Conservation (phyloP, 2,329 filamentous ascomycete species). For the Penicillium sp. region DNA sequence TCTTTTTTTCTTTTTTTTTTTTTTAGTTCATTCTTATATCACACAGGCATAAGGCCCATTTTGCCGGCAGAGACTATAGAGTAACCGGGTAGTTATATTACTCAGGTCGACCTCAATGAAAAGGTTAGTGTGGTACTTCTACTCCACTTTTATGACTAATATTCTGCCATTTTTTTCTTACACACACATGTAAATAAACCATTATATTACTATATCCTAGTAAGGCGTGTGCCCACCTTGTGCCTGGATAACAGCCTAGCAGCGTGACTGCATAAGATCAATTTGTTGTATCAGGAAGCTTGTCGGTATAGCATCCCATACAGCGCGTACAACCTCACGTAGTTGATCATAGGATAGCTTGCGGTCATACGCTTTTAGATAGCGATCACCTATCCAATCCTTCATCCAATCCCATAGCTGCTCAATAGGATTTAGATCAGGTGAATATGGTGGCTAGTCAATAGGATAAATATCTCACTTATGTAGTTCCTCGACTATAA, state of each 20-base stretch:
- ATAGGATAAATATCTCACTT: not conserved
- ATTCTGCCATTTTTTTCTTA: too few relatives aligned
- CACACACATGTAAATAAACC: too few relatives aligned
- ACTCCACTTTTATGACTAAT: not conserved
- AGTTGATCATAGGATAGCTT: constrained; percentile 9
- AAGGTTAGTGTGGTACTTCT: not conserved
- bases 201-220: not conserved
- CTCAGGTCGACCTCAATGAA: not conserved
- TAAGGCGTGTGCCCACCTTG: not conserved
- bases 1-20: too few relatives aligned
- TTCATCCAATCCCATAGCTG: constrained; percentile 15
- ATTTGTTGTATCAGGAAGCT: constrained; percentile 3
- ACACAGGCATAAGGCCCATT: too few relatives aligned
- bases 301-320: constrained; percentile 6
- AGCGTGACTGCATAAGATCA: constrained; percentile 7
- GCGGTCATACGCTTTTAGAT: not conserved
- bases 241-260: constrained; percentile 11
- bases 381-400: constrained; percentile 7
- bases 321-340: not conserved
- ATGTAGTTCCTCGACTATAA: not conserved
- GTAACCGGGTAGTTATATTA: too few relatives aligned
- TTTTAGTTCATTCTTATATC: too few relatives aligned
- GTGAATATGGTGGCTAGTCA: constrained; percentile 8
- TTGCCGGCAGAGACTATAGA: too few relatives aligned
- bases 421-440: constrained; percentile 16